A percentile compares a stretch with the other conserved stretches of the same genome.
Evolutionary conservation across 2,329 filamentous ascomycete species (phyloP).

Genomic region (Dactylellina parvicollis): DNA sequence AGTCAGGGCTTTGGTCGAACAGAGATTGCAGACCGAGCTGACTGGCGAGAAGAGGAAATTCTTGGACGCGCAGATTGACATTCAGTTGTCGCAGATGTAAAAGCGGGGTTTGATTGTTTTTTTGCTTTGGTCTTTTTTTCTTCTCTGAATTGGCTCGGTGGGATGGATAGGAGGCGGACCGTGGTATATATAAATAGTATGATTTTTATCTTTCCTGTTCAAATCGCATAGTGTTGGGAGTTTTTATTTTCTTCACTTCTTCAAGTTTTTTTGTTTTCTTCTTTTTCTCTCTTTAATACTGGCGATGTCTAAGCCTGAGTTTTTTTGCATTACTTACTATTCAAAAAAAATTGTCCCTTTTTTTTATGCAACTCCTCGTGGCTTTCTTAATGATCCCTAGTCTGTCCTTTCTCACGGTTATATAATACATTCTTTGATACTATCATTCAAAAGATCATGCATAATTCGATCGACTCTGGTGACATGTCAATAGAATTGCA

Average conservation of each 20-base stretch:
- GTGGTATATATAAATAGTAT: slow-evolving; percentile 22
- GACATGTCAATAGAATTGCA: too few relatives aligned
- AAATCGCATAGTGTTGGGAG: slow-evolving; percentile 37
- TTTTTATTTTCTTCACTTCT: slow-evolving; percentile 22
- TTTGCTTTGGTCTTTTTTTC: slow-evolving; percentile 15
- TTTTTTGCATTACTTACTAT: background rate
- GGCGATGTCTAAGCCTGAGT: background rate
- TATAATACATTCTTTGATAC: slow-evolving; percentile 3
- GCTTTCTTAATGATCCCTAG: too few relatives aligned
- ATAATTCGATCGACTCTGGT: too few relatives aligned
- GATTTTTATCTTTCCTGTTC: slow-evolving; percentile 11
- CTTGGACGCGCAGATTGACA: slow-evolving; percentile 91
- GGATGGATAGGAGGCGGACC: background rate
- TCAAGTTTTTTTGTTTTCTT: slow-evolving; percentile 19
- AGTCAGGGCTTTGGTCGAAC: slow-evolving; percentile 87
- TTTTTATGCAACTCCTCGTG: background rate
- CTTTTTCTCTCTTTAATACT: slow-evolving; percentile 5
- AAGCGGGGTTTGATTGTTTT: background rate
- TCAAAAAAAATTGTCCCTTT: slow-evolving; percentile 2
- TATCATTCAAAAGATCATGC: too few relatives aligned
- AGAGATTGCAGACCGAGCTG: slow-evolving; percentile 89
- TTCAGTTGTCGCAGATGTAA: slow-evolving; percentile 92
- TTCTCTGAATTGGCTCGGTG: background rate
- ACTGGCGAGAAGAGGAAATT: slow-evolving; percentile 85
- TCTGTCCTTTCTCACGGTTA: slow-evolving; percentile 22